phyloP scores from a whole-genome alignment of 257 asterid genomes.

The Solanum raphanifolium region DNA sequence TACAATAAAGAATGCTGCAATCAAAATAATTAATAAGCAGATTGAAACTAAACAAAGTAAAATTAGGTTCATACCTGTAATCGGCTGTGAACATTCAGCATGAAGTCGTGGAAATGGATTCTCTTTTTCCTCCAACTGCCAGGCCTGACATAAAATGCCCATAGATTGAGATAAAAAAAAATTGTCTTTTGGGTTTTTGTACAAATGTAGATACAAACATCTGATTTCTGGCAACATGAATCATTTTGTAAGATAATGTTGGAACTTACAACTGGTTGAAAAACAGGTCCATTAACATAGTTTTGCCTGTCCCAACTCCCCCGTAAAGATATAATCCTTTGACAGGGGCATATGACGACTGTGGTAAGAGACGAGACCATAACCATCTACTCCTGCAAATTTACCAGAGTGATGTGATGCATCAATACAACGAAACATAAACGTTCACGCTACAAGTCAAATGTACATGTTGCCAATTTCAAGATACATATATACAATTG shows the following conservation, averaged over 20 bases:
- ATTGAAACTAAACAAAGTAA: background rate
- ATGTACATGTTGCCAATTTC: background rate
- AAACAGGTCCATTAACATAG: conserved; percentile 94
- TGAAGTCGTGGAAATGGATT: conserved; percentile 93
- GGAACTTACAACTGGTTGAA: conserved; percentile 54
- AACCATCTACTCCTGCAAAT: conserved; percentile 81
- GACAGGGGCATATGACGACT: conserved; percentile 50
- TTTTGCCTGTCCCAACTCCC: conserved; percentile 97
- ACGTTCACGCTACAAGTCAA: background rate
- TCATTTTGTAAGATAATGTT: background rate
- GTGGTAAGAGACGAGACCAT: conserved; percentile 85
- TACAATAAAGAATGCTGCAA: background rate
- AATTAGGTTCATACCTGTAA: conserved; percentile 48
- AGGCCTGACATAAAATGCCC: conserved; percentile 45
- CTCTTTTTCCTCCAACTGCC: conserved; percentile 85
- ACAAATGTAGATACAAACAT: background rate
- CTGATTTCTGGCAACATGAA: background rate
- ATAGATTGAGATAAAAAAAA: background rate
- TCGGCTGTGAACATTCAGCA: conserved; percentile 87
- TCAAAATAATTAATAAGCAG: background rate
- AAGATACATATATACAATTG: background rate
- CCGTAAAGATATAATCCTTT: conserved; percentile 94
- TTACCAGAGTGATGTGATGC: background rate
- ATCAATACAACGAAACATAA: background rate
- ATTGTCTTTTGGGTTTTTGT: background rate